Evolutionary conservation across 2,329 filamentous ascomycete genomes (phyloP), one percentile per base, ranked within the genome.

Genomic region (Coniochaeta ligniaria): DNA sequence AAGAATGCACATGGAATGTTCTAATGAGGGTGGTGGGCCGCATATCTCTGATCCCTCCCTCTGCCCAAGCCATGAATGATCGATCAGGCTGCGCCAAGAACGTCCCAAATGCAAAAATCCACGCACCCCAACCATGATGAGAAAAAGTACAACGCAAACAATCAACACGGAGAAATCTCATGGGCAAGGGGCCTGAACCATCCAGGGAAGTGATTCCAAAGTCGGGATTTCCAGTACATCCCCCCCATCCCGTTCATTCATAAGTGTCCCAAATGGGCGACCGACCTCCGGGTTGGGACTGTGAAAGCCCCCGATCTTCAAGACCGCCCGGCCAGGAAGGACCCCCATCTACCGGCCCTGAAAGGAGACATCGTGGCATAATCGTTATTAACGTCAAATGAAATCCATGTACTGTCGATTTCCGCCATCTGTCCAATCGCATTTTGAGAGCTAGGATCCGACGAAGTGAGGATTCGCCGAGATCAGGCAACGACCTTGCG

Each of bases 401-500:
- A 58, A 45, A 59, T 58, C 20, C 58, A 47, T 50, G 26, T 33
- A 55, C 35, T 41, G 16, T 38, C 43, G 26, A 33, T 24, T 56
- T 31, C 1, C 12, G 11, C 24, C n/a, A 31, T 36, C 6, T 11
- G n/a, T 16, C 38, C 11, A 41, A 41, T 41, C 16, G 38, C 38
- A 20, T 12, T 11, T 36, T 36, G 7, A 36, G 12, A 14, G 7
- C 6, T 14, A 36, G 12, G n/a, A 57, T 6, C 9, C 20, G n/a
- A n/a, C n/a, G n/a, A n/a, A n/a, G n/a, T n/a, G n/a, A 36, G 12
- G n/a, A 57, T 6, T 14, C 20, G 38, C 26, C 17, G 43, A 33
- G 12, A 36, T 58, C 64, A 70, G 56, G 65, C 74, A 62, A 61
- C 70, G 75, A 84, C 89, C 82, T 92, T 96, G 75, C 92, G 90